These are phyloP conservation scores for Xylaria castorea DNA, from an alignment of 495 filamentous ascomycete species.

Conservation along the genomic window DNA sequence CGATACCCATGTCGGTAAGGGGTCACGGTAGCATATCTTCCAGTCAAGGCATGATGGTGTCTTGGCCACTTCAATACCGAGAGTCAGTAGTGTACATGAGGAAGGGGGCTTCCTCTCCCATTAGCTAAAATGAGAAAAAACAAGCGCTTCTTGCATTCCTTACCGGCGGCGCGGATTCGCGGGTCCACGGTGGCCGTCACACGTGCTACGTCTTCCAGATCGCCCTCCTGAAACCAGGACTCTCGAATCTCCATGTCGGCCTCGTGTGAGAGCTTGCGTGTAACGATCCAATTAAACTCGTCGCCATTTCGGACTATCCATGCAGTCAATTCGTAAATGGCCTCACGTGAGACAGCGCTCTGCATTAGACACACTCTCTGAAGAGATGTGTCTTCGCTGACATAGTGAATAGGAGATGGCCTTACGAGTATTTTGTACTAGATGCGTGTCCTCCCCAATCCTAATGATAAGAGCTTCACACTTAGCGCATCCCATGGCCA, in stretches of 20 bases:
- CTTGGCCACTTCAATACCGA: slow-evolving; percentile 43
- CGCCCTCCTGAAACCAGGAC: slow-evolving; percentile 57
- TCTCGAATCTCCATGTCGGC: slow-evolving; percentile 56
- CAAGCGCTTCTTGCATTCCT: not conserved
- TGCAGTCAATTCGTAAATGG: not conserved
- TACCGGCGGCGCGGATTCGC: slow-evolving; percentile 47
- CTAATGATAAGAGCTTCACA: slow-evolving; percentile 12
- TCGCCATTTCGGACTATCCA: slow-evolving; percentile 47
- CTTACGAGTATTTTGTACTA: slow-evolving; percentile 53
- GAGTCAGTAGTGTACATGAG: not conserved
- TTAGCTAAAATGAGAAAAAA: not conserved
- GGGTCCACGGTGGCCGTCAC: slow-evolving; percentile 49
- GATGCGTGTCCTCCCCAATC: slow-evolving; percentile 57
- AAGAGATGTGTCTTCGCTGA: not conserved
- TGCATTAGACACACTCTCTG: not conserved
- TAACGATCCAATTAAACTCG: slow-evolving; percentile 62
- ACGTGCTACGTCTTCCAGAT: slow-evolving; percentile 54
- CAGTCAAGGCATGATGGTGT: slow-evolving; percentile 58
- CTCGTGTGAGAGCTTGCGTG: slow-evolving; percentile 49
- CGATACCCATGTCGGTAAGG: slow-evolving; percentile 56
- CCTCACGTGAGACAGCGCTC: not conserved
- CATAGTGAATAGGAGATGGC: not conserved
- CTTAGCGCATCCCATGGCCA: not conserved
- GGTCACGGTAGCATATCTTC: slow-evolving; percentile 60
- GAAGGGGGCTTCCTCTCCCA: not conserved